Evolutionary conservation across 805 yeast genomes (phyloP).

Genomic region (Metschnikowia henanensis): DNA sequence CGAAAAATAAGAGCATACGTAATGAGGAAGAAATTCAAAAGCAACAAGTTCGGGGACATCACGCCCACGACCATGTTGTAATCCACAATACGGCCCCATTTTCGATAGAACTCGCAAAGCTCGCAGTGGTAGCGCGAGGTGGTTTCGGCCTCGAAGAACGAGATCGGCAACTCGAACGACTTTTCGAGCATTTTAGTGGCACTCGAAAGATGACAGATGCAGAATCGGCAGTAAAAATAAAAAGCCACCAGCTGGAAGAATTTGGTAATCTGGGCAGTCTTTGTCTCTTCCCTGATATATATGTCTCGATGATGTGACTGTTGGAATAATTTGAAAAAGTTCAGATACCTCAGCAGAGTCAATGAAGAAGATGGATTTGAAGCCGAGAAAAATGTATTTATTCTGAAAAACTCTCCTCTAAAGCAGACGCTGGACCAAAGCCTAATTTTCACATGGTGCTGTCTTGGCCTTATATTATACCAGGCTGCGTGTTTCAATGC

Average conservation of each 20-base stretch:
- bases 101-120: conserved; percentile 10
- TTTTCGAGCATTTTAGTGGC: conserved; percentile 3
- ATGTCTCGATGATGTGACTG: too few species aligned
- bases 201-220: too few species aligned
- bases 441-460: background rate
- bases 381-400: background rate
- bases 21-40: conserved; percentile 6
- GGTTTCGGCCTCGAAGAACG: conserved; percentile 10
- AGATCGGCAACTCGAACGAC: conserved; percentile 10
- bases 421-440: background rate
- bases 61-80: conserved; percentile 15
- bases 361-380: too few species aligned
- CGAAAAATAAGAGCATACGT: conserved; percentile 6
- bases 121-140: conserved; percentile 9
- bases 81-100: conserved; percentile 12
- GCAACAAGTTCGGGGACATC: conserved; percentile 14
- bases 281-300: too few species aligned
- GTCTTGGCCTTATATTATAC: background rate
- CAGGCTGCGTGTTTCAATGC: background rate
- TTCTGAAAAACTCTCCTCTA: background rate
- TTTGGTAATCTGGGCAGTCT: too few species aligned
- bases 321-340: too few species aligned
- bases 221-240: too few species aligned
- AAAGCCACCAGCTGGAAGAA: too few species aligned
- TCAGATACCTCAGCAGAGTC: too few species aligned